Evolutionary conservation across 768 basidiomycete genomes (phyloP).

Genomic region (Obba rivulosa): DNA sequence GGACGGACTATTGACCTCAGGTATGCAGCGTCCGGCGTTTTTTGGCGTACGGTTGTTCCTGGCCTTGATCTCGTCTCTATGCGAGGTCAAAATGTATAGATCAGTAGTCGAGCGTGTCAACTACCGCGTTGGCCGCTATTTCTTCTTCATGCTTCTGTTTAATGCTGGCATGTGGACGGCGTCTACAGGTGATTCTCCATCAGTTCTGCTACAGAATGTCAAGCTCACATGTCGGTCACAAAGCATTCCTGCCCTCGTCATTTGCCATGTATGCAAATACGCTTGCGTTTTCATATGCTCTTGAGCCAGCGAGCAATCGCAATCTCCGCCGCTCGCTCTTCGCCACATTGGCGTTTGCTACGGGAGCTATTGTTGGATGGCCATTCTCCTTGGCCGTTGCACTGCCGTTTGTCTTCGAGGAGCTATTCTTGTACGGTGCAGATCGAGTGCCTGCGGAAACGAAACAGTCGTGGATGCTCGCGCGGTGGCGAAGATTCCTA

Average conservation of each 20-base stretch:
- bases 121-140: constrained; percentile 88
- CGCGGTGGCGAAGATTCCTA: constrained; percentile 56
- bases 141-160: constrained; percentile 79
- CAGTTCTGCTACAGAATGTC: neutral
- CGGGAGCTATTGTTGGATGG: constrained; percentile 91
- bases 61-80: constrained; percentile 64
- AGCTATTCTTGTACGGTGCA: constrained; percentile 71
- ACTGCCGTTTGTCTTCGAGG: constrained; percentile 86
- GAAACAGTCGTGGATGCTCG: constrained; percentile 48
- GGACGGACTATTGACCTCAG: constrained; percentile 8
- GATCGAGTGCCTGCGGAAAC: constrained; percentile 52
- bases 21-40: constrained; percentile 74
- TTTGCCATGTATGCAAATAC: constrained; percentile 90
- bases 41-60: constrained; percentile 83
- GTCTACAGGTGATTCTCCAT: constrained; percentile 54
- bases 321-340: constrained; percentile 54
- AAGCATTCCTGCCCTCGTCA: constrained; percentile 92
- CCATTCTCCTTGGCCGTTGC: constrained; percentile 89
- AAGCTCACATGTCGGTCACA: constrained; percentile 8
- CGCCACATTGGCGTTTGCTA: constrained; percentile 67
- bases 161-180: constrained; percentile 97
- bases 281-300: constrained; percentile 68
- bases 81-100: constrained; percentile 82
- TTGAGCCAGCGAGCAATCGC: constrained; percentile 49
- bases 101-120: constrained; percentile 78